These are phyloP conservation scores for Chlamydomonas urium DNA, from an alignment of 139 green algal genomes.

Conservation along the genomic window DNA sequence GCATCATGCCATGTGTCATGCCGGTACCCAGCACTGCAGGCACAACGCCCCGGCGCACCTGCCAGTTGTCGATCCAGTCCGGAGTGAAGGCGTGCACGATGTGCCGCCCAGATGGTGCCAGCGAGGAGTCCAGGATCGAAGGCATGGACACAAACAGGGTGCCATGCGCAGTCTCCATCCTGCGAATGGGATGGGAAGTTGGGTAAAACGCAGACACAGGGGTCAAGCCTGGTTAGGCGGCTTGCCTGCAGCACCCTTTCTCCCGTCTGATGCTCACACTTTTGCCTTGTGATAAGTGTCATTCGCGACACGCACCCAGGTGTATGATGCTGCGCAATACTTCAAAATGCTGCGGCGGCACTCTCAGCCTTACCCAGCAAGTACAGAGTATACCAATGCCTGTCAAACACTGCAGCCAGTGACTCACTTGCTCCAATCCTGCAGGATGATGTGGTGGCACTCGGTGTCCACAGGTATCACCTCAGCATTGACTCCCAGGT, in stretches of 20 bases:
- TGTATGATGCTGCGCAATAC: not conserved
- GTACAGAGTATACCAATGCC: no score
- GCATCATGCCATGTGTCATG: no score
- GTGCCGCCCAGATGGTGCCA: conserved; percentile 79
- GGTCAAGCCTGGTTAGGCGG: no score
- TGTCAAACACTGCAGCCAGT: no score
- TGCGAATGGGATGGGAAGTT: no score
- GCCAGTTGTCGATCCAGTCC: conserved; percentile 6
- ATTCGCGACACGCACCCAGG: not conserved
- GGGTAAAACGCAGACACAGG: no score
- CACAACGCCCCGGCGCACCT: not conserved
- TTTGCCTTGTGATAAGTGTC: no score
- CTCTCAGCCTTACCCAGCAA: no score
- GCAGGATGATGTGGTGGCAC: conserved; percentile 92
- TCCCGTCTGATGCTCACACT: no score
- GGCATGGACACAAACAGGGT: conserved; percentile 95
- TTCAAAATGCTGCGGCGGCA: no score
- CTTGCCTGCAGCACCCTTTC: no score
- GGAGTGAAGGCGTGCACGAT: conserved; percentile 19
- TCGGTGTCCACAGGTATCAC: conserved; percentile 64
- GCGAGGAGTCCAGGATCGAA: conserved; percentile 80
- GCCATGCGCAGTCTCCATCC: conserved; percentile 40
- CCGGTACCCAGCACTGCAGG: no score
- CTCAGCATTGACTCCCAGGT: conserved; percentile 79
- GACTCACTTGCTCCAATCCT: conserved; percentile 86